A percentile compares a stretch with the other conserved stretches of the same genome.
Conservation (phyloP, 108 stramenopile genomes). For the Pseudonitzschia delicatissima region DNA sequence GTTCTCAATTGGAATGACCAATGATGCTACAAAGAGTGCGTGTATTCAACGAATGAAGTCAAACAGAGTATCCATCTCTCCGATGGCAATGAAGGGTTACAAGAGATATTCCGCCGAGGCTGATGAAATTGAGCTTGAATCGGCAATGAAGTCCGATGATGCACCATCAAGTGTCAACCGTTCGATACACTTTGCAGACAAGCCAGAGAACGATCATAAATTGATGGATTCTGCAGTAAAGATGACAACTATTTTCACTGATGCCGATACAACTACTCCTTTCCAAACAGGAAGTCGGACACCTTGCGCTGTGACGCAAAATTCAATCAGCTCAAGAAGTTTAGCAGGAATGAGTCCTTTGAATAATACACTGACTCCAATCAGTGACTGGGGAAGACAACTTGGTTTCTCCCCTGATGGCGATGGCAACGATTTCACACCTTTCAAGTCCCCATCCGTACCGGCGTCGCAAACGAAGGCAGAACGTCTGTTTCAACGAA, state of each 20-base stretch:
- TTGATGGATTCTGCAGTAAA: slow-evolving; percentile 14
- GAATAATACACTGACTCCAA: slow-evolving; percentile 26
- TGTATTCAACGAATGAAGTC: slow-evolving; percentile 18
- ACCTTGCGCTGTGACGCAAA: slow-evolving; percentile 23
- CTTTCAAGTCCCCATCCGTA: slow-evolving; percentile 24
- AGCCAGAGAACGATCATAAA: slow-evolving; percentile 2
- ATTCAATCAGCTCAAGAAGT: slow-evolving; percentile 24
- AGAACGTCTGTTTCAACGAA: neutral
- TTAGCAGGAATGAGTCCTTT: slow-evolving; percentile 30
- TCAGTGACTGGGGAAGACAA: slow-evolving; percentile 35
- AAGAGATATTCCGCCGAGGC: slow-evolving; percentile 3
- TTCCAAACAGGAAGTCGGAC: slow-evolving; percentile 24
- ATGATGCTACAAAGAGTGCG: neutral
- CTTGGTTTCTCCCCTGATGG: slow-evolving; percentile 34
- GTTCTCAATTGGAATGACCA: slow-evolving; percentile 5
- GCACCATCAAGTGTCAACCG: slow-evolving; percentile 2
- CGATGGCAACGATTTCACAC: slow-evolving; percentile 14
- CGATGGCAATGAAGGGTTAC: slow-evolving; percentile 20
- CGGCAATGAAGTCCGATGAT: neutral
- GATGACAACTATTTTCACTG: slow-evolving; percentile 2
- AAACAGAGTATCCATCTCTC: slow-evolving; percentile 33
- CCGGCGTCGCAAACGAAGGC: slow-evolving; percentile 7
- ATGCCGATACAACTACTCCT: slow-evolving; percentile 5
- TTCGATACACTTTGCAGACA: slow-evolving; percentile 36
- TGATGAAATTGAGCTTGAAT: slow-evolving; percentile 5